Evolutionary conservation across 1,139 yeast species (phyloP).

Genomic region (Wickerhamomyces sp.): DNA sequence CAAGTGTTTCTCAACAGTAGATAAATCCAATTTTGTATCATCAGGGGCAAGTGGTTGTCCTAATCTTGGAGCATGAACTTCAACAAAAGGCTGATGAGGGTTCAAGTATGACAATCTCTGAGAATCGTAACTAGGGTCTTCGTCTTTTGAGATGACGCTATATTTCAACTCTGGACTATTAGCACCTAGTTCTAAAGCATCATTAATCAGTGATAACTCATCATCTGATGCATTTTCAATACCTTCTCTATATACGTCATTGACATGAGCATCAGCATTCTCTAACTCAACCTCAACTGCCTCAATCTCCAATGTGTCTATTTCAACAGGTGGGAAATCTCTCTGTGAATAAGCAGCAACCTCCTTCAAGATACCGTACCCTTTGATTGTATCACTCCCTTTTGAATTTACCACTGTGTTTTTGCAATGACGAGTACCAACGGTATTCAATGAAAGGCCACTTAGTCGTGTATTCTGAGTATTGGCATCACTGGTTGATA

Average conservation of each 20-base stretch:
- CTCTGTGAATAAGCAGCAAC: too few relatives aligned
- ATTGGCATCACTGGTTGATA: not conserved
- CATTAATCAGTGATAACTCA: not conserved
- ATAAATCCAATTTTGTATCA: constrained; percentile 18
- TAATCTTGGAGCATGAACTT: constrained; percentile 14
- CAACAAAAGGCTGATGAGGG: constrained; percentile 13
- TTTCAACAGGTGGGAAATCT: too few relatives aligned
- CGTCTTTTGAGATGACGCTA: not conserved
- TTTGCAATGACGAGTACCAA: not conserved
- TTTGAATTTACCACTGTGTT: not conserved
- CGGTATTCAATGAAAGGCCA: not conserved
- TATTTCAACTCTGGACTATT: not conserved
- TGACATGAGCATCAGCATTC: not conserved
- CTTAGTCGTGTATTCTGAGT: not conserved
- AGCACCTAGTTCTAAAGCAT: not conserved
- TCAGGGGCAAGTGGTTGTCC: constrained; percentile 17
- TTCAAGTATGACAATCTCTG: constrained; percentile 13
- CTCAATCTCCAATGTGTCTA: too few relatives aligned
- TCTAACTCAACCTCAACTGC: not conserved
- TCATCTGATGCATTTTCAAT: constrained; percentile 2
- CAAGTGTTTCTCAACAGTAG: constrained; percentile 8
- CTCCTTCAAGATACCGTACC: too few relatives aligned
- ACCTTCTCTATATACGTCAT: constrained; percentile 2
- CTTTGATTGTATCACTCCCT: too few relatives aligned
- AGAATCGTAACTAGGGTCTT: not conserved